Conservation (phyloP, 2,329 filamentous ascomycete genomes). For the Pseudogymnoascus sp. region DNA sequence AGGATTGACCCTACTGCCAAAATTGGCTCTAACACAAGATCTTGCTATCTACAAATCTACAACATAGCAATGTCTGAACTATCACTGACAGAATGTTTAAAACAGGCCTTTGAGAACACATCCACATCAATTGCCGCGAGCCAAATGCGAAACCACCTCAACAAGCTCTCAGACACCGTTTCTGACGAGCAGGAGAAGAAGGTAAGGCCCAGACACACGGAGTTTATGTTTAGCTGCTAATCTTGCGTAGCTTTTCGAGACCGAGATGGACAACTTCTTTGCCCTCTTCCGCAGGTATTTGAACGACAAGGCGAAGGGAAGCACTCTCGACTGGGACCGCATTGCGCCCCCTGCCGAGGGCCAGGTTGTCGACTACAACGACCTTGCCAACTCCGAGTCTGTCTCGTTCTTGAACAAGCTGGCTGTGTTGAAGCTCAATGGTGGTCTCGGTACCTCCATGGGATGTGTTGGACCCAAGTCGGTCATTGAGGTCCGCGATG, state of each 20-base stretch:
- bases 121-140: slow-evolving; percentile 96
- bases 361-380: slow-evolving; percentile 92
- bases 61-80: slow-evolving; percentile 9
- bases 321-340: slow-evolving; percentile 87
- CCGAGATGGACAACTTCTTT: slow-evolving; percentile 99
- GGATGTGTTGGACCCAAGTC: slow-evolving; percentile 98
- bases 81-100: slow-evolving; percentile 17
- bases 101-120: slow-evolving; percentile 95
- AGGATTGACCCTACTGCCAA: not conserved
- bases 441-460: slow-evolving; percentile 98
- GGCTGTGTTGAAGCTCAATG: slow-evolving; percentile 97
- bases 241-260: slow-evolving; percentile 73
- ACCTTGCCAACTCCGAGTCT: slow-evolving; percentile 79
- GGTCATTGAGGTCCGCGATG: slow-evolving; percentile 97
- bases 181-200: slow-evolving; percentile 74
- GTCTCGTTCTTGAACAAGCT: slow-evolving; percentile 95
- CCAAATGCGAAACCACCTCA: slow-evolving; percentile 97
- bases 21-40: slow-evolving; percentile 5
- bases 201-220: slow-evolving; percentile 41
- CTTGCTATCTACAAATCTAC: slow-evolving; percentile 8
- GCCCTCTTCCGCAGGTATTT: slow-evolving; percentile 95
- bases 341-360: slow-evolving; percentile 87
- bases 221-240: slow-evolving; percentile 11
- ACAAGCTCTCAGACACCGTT: slow-evolving; percentile 83
- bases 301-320: slow-evolving; percentile 98